Evolutionary conservation across 176 grass and related monocot species (phyloP).

Genomic region (Chloris gayana): DNA sequence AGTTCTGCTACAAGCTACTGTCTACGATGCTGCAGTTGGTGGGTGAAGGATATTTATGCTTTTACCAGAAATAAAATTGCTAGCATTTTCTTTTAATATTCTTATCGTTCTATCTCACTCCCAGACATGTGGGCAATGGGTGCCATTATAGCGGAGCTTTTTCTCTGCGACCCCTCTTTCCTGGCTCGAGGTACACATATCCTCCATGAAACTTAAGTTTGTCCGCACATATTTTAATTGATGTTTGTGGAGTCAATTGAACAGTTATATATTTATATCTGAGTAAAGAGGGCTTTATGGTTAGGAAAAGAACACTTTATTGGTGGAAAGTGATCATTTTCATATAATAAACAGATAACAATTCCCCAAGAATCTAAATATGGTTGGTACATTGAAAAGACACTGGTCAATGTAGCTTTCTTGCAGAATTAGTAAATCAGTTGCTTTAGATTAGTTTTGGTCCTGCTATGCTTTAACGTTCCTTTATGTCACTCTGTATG

Average conservation of each 20-base stretch:
- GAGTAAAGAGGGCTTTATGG: background rate
- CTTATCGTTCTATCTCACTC: slow-evolving; percentile 24
- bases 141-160: slow-evolving; percentile 96
- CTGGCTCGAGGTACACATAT: slow-evolving; percentile 77
- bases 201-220: background rate
- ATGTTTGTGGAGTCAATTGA: background rate
- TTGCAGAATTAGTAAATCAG: background rate
- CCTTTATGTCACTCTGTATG: background rate
- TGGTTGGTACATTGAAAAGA: background rate
- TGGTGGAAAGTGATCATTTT: background rate
- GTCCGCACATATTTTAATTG: background rate
- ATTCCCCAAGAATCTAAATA: background rate
- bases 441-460: background rate
- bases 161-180: slow-evolving; percentile 89
- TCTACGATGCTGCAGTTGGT: slow-evolving; percentile 97
- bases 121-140: slow-evolving; percentile 99
- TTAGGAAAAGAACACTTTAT: background rate
- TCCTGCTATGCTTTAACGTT: background rate
- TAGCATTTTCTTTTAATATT: slow-evolving; percentile 11
- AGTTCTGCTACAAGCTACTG: slow-evolving; percentile 87
- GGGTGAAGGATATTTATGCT: slow-evolving; percentile 48
- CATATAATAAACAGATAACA: background rate
- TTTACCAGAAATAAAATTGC: slow-evolving; percentile 20
- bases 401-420: background rate
- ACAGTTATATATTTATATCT: background rate